Base-by-base conservation (phyloP, 2,329 filamentous ascomycete genomes). In the Neofusicoccum umdonicola region DNA sequence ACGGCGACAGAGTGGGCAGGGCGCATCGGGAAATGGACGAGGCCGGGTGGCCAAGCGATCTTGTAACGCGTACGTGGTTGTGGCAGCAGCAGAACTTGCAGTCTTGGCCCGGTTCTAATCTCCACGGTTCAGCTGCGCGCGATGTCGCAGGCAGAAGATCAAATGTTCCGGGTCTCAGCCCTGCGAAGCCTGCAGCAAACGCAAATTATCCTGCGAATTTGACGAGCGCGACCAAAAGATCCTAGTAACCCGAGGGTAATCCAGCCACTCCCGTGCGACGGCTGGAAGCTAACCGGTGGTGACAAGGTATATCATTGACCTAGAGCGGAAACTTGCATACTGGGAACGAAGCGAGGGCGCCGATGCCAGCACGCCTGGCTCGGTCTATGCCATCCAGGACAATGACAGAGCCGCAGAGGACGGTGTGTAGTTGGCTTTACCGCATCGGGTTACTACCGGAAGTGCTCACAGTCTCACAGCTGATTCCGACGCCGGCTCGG, bases 151-250 rank as follows among this genome's bases (percentile, higher is more conserved):
- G 54, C 72, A 73, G 47, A 74, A 74, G 61, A 74, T 73, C 63
- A 74, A 74, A 64, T 74, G 72, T 54, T 74, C 72, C 0, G 72
- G 72, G 13, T 70, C 73, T 57, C 71, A 73, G 37, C 72, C 72
- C 12, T 74, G 72, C 60, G 68, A 68, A 5, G 73, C 70, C 41
- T 74, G 72, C 61, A 69, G 66, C 47, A 72, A 69, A 60, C 70
- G 71, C 34, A 73, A 67, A 34, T 31, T 73, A 27, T 67, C 65
- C 17, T 73, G 72, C 57, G 67, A 71, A 8, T 73, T 74, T 37
- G 70, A 73, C 57, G 71, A 73, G n/a, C 66, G 71, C 58, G 71
- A 74, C n/a, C 71, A 71, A n/a, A 74, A 74, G 35, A 57, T 73
- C n/a, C 58, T 73, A 17, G 71, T 73, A 0, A 72, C 58, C 3